A percentile compares a stretch with the other conserved stretches of the same genome.
Evolutionary conservation across 2,329 filamentous ascomycete species (phyloP).

Genomic region (Botrytis sinoallii): DNA sequence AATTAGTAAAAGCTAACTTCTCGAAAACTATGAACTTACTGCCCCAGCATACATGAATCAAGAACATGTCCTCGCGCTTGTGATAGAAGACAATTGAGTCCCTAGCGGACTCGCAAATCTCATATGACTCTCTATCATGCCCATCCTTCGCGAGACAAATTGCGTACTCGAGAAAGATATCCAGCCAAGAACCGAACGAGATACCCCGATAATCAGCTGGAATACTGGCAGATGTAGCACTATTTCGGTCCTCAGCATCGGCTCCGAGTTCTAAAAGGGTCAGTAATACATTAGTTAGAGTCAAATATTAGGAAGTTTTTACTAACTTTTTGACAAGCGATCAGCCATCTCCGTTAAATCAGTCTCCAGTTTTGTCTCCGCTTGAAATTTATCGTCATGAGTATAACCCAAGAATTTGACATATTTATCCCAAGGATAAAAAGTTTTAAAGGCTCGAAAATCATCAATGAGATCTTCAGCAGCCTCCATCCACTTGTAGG

Average conservation of each 20-base stretch:
- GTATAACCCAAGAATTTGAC: conserved; percentile 52
- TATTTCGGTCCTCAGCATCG: conserved; percentile 23
- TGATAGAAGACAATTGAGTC: conserved; percentile 82
- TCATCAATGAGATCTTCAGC: conserved; percentile 60
- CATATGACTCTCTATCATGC: conserved; percentile 70
- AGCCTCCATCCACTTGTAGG: conserved; percentile 53
- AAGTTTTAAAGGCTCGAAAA: conserved; percentile 60
- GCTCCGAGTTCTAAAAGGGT: conserved; percentile 32
- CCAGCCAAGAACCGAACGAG: conserved; percentile 79
- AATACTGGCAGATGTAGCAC: conserved; percentile 23
- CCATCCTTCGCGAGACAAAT: conserved; percentile 68
- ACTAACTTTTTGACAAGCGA: conserved; percentile 33
- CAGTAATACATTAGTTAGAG: conserved; percentile 12
- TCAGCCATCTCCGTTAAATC: conserved; percentile 35
- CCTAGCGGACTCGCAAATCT: conserved; percentile 72
- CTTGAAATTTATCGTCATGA: conserved; percentile 24
- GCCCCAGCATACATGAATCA: conserved; percentile 76
- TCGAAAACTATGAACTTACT: conserved; percentile 45
- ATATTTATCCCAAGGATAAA: conserved; percentile 66
- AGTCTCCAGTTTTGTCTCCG: conserved; percentile 31
- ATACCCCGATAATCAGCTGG: conserved; percentile 65
- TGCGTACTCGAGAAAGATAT: conserved; percentile 85
- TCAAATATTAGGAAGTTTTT: not conserved
- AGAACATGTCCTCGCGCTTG: conserved; percentile 61
- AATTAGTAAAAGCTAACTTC: conserved; percentile 15